A percentile compares a stretch with the other conserved stretches of the same genome.
phyloP scores from a whole-genome alignment of 192 early-diverging fungal genomes.

The Lunasporangiospora selenospora region DNA sequence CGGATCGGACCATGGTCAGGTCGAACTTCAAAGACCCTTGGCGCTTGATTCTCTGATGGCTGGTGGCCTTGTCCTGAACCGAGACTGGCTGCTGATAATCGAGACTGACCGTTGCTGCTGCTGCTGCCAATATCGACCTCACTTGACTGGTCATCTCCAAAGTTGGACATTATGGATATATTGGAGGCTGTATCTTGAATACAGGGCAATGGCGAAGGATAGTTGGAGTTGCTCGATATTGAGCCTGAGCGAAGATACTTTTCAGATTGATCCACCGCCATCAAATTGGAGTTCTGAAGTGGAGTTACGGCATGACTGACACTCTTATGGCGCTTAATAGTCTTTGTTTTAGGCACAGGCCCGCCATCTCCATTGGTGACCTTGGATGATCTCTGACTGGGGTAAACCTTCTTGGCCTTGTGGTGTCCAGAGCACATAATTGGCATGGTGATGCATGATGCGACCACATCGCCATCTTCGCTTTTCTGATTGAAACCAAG shows the following conservation, averaged over 20 bases:
- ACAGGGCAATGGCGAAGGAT: conserved; percentile 24
- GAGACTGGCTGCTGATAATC: neutral
- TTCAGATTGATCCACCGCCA: neutral
- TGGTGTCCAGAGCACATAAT: conserved; percentile 47
- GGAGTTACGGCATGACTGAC: neutral
- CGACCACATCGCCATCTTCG: conserved; percentile 12
- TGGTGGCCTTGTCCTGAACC: no score
- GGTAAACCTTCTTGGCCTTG: conserved; percentile 36
- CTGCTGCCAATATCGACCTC: conserved; percentile 9
- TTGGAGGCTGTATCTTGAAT: conserved; percentile 12
- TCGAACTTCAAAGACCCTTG: conserved; percentile 21
- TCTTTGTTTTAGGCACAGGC: conserved; percentile 20
- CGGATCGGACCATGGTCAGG: conserved; percentile 35
- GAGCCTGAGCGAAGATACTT: conserved; percentile 24
- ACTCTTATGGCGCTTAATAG: conserved; percentile 30
- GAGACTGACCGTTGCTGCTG: neutral
- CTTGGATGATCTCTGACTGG: conserved; percentile 19
- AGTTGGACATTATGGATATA: conserved; percentile 9
- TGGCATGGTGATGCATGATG: conserved; percentile 21
- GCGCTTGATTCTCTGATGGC: conserved; percentile 1
- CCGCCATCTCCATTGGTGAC: conserved; percentile 7
- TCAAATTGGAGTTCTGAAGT: neutral
- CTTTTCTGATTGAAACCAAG: conserved; percentile 1
- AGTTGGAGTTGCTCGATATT: conserved; percentile 8
- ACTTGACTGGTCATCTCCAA: conserved; percentile 20